A percentile compares a stretch with the other conserved stretches of the same genome.
Evolutionary conservation across 2,329 filamentous ascomycete genomes (phyloP).

Genomic region (Myriosclerotinia duriaeana): DNA sequence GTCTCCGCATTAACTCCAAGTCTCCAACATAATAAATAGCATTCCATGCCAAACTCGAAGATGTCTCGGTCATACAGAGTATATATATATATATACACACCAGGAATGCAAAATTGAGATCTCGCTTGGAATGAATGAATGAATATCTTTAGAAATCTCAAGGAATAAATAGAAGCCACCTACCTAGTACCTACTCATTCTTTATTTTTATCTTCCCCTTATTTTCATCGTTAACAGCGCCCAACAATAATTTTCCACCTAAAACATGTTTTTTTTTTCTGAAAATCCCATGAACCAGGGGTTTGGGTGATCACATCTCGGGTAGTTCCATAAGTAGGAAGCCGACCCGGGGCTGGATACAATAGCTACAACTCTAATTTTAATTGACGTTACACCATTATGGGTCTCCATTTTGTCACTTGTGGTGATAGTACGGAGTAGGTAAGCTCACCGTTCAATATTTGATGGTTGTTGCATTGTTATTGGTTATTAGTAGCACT

Average conservation of each 20-base stretch:
- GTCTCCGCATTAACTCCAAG: no score
- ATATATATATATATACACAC: not conserved
- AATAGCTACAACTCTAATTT: not conserved
- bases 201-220: not conserved
- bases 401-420: not conserved
- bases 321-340: slow-evolving; percentile 31
- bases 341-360: slow-evolving; percentile 17
- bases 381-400: not conserved
- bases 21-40: no score
- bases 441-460: not conserved
- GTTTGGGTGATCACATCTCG: slow-evolving; percentile 34
- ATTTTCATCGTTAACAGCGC: slow-evolving; percentile 24
- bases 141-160: not conserved
- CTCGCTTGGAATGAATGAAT: not conserved
- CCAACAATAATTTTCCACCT: slow-evolving; percentile 19
- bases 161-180: not conserved
- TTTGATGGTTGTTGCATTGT: not conserved
- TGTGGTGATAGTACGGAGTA: not conserved
- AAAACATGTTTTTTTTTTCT: not conserved
- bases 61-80: not conserved
- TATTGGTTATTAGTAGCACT: not conserved
- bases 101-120: not conserved
- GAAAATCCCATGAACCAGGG: slow-evolving; percentile 31
- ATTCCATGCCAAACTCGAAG: not conserved
- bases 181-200: not conserved